Conservation (phyloP, 129 eudicot genomes). For the Heracleum sosnowskyi region DNA sequence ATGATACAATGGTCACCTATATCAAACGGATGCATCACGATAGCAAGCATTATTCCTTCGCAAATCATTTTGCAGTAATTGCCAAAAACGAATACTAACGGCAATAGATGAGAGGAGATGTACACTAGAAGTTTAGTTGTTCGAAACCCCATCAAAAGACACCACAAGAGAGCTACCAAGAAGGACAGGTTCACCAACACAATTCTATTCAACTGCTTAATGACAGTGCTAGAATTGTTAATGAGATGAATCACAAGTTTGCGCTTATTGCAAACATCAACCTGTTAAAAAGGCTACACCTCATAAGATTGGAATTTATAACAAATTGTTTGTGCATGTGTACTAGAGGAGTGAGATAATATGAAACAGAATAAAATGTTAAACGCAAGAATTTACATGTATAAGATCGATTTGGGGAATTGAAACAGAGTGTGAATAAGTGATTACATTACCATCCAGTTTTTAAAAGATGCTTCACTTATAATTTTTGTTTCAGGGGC, state of each 20-base stretch:
- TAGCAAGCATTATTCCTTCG: constrained; percentile 29
- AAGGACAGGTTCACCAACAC: neutral
- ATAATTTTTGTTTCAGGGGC: constrained; percentile 18
- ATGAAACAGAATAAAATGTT: neutral
- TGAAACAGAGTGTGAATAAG: neutral
- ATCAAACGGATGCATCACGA: constrained; percentile 2
- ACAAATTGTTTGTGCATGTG: too few relatives aligned
- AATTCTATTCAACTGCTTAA: neutral
- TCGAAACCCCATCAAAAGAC: neutral
- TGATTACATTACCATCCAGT: constrained; percentile 31
- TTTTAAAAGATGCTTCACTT: constrained; percentile 22
- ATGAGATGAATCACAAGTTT: neutral
- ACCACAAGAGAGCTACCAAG: neutral
- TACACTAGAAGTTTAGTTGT: neutral
- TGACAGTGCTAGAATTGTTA: neutral
- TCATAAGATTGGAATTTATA: neutral
- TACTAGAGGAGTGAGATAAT: too few relatives aligned
- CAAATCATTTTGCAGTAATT: constrained; percentile 17
- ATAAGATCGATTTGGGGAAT: too few relatives aligned
- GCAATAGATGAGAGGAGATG: neutral
- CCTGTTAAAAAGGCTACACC: neutral
- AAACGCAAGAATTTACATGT: too few relatives aligned
- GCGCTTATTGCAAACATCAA: neutral
- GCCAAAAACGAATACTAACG: neutral
- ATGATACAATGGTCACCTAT: constrained; percentile 33